These are phyloP conservation scores for Selaginella moellendorffii DNA, from an alignment of 75 land plant genomes.

Conservation along the genomic window DNA sequence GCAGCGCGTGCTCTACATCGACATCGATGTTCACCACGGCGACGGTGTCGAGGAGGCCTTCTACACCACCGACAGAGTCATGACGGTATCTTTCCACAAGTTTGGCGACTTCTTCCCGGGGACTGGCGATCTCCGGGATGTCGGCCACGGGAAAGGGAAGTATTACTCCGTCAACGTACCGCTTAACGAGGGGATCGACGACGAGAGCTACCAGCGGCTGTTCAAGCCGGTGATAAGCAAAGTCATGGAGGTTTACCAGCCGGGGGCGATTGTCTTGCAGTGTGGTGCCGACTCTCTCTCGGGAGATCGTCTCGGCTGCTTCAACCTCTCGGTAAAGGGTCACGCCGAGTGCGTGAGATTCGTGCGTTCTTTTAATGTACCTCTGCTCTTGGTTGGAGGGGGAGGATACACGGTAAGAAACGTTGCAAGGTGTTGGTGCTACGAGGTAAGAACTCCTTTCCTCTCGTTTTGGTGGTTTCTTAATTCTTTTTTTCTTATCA, in stretches of 20 bases:
- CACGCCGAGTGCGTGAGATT: conserved; percentile 70
- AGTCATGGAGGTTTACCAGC: conserved; percentile 65
- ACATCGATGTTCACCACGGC: no score
- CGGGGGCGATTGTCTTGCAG: conserved; percentile 67
- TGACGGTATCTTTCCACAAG: conserved; percentile 81
- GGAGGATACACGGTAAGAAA: conserved; percentile 74
- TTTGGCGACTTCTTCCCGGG: conserved; percentile 82
- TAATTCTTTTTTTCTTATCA: no score
- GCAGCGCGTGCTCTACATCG: conserved; percentile 59
- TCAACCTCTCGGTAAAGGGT: conserved; percentile 69
- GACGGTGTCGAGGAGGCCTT: no score
- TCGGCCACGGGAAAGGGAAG: conserved; percentile 48
- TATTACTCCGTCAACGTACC: conserved; percentile 69
- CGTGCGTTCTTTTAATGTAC: conserved; percentile 71
- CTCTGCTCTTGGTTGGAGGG: conserved; percentile 59
- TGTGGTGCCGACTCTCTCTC: conserved; percentile 80
- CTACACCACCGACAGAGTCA: no score
- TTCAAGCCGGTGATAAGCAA: conserved; percentile 53
- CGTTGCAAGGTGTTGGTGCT: conserved; percentile 80
- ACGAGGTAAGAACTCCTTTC: conserved; percentile 25
- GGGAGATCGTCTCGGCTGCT: conserved; percentile 72
- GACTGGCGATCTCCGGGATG: conserved; percentile 50
- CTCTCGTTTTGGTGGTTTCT: neutral
- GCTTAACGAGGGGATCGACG: conserved; percentile 63
- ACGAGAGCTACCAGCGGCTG: conserved; percentile 45